Base-by-base conservation (phyloP, 768 basidiomycete genomes). In the Xerocomus spinulosus region DNA sequence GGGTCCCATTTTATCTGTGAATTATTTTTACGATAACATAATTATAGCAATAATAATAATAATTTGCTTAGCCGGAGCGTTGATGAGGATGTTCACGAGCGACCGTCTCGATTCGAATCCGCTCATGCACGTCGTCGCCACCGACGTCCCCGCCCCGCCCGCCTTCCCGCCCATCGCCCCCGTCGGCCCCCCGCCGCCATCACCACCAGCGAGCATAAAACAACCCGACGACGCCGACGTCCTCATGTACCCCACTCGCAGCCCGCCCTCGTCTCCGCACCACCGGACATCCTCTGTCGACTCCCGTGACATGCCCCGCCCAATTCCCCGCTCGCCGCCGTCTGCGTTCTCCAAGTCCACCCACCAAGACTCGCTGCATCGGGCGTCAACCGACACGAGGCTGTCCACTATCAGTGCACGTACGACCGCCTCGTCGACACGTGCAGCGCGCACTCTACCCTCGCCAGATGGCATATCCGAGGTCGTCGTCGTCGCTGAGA, bases 1-100 rank as follows among this genome's bases (percentile, higher is more conserved):
- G 96, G 2, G 86, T 99, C 56, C 96, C 96, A 3, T 92, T 94
- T 59, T 92, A 90, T 67, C 64, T 96, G 50, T 80, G 64, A 57
- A 26, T 39, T 39, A 39, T 39, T 39, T 38, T 24, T 25, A n/a
- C n/a, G n/a, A n/a, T n/a, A n/a, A n/a, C n/a, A n/a, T n/a, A n/a
- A n/a, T n/a, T n/a, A n/a, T n/a, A n/a, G n/a, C n/a, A n/a, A n/a
- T n/a, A n/a, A n/a, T n/a, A 39, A 39, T 39, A 39, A 39, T 39
- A n/a, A 39, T 39, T 39, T 39, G 23, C n/a, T n/a, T n/a, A n/a
- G 36, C 36, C n/a, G 7, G 21, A 23, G 14, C 36, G 13, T 37
- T 23, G 36, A 37, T 23, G 36, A 39, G 14, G 38, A 39, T 39
- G 38, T 15, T 39, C 38, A 34, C 10, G 21, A 49, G 50, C 57